phyloP scores from a whole-genome alignment of 2,329 filamentous ascomycete genomes.

The Alternaria brassicicola region DNA sequence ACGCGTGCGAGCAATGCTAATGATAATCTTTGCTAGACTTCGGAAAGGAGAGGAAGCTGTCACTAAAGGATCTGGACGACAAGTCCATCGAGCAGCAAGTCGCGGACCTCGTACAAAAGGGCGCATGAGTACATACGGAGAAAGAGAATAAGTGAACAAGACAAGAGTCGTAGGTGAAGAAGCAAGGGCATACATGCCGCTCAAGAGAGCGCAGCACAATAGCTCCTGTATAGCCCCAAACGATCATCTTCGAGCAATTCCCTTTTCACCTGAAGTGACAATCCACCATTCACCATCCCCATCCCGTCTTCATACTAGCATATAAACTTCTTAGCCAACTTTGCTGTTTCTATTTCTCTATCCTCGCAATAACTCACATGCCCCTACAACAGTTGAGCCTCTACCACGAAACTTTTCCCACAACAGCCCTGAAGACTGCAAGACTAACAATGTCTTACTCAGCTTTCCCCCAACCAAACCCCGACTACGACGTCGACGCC shows the following conservation, averaged over 20 bases:
- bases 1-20: too few relatives aligned
- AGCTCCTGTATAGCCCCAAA: slow-evolving; percentile 1
- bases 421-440: not conserved
- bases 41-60: slow-evolving; percentile 70
- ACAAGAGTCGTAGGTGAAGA: not conserved
- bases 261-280: not conserved
- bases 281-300: not conserved
- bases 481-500: not conserved
- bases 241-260: not conserved
- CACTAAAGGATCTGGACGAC: slow-evolving; percentile 70
- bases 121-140: slow-evolving; percentile 2
- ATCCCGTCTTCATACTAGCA: not conserved
- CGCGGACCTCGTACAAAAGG: slow-evolving; percentile 63
- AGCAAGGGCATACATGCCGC: not conserved
- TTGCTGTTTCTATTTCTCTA: not conserved
- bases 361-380: not conserved
- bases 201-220: not conserved
- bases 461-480: not conserved
- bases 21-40: slow-evolving; percentile 56
- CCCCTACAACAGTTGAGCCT: not conserved
- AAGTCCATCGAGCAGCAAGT: slow-evolving; percentile 74
- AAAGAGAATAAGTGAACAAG: not conserved
- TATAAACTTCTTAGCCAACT: not conserved
- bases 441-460: not conserved
- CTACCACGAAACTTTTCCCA: not conserved